A percentile compares a stretch with the other conserved stretches of the same genome.
phyloP scores from a whole-genome alignment of 2,329 filamentous ascomycete genomes.

The Neopestalotiopsis sp. region DNA sequence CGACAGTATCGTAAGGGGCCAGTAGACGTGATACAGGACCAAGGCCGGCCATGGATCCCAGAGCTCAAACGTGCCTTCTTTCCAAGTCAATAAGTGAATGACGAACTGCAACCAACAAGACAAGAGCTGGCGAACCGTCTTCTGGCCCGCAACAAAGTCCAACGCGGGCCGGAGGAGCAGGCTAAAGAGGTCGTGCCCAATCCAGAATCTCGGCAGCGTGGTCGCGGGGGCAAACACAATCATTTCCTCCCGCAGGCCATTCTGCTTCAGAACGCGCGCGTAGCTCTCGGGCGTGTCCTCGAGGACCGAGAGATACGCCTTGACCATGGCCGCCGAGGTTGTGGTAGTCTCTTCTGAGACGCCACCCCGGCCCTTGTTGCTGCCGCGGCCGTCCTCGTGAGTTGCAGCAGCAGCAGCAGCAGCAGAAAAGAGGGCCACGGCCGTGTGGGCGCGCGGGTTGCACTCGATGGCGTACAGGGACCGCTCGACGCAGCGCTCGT shows the following conservation, averaged over 20 bases:
- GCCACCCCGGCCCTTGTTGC: slow-evolving; percentile 27
- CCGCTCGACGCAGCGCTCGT: slow-evolving; percentile 35
- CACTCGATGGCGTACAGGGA: slow-evolving; percentile 72
- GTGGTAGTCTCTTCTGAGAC: slow-evolving; percentile 31
- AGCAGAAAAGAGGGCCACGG: slow-evolving; percentile 61
- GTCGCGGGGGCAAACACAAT: slow-evolving; percentile 23
- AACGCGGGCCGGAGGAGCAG: slow-evolving; percentile 52
- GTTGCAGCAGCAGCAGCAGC: slow-evolving; percentile 20
- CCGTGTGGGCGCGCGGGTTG: slow-evolving; percentile 73
- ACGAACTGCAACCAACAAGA: slow-evolving; percentile 34
- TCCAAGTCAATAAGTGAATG: slow-evolving; percentile 52
- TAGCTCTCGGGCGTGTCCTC: not conserved
- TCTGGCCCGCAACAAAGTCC: slow-evolving; percentile 32
- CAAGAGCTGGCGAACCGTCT: slow-evolving; percentile 24
- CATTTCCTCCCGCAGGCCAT: slow-evolving; percentile 13
- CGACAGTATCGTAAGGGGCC: slow-evolving; percentile 55
- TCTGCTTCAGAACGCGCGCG: not conserved
- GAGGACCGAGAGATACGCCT: slow-evolving; percentile 58
- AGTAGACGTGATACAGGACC: slow-evolving; percentile 62
- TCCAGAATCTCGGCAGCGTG: slow-evolving; percentile 59
- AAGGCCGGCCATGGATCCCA: slow-evolving; percentile 63
- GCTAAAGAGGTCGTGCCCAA: slow-evolving; percentile 68
- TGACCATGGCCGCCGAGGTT: slow-evolving; percentile 47
- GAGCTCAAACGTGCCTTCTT: slow-evolving; percentile 56
- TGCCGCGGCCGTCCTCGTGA: not conserved